Evolutionary conservation across 164 flowering plant species (phyloP).

Genomic region (Piper betle): DNA sequence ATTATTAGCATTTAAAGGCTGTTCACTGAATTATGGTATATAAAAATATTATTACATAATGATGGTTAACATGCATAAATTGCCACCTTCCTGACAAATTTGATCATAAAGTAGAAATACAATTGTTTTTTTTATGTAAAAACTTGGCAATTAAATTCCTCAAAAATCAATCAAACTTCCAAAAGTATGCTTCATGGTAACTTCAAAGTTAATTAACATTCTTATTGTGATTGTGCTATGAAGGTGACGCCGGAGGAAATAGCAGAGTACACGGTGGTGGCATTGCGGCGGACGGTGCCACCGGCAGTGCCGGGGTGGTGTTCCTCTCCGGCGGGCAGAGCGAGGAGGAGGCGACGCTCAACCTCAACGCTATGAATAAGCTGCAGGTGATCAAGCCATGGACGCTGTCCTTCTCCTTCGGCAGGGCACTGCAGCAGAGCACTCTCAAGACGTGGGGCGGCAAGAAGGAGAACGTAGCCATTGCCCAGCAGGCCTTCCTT

Average conservation of each 20-base stretch:
- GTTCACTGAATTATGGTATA: too few species aligned
- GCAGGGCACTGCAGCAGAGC: conserved; percentile 71
- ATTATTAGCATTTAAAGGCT: too few species aligned
- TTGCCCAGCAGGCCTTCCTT: conserved; percentile 53
- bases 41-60: too few species aligned
- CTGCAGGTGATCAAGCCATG: conserved; percentile 72
- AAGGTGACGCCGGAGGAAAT: conserved; percentile 58
- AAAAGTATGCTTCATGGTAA: not conserved
- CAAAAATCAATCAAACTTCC: too few species aligned
- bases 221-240: not conserved
- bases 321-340: conserved; percentile 79
- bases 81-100: too few species aligned
- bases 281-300: conserved; percentile 68
- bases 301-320: conserved; percentile 76
- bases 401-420: conserved; percentile 77
- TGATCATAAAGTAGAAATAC: too few species aligned
- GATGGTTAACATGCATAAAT: too few species aligned
- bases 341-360: conserved; percentile 73
- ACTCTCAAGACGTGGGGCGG: conserved; percentile 81
- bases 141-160: too few species aligned
- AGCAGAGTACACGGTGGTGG: conserved; percentile 66
- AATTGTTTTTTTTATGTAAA: too few species aligned
- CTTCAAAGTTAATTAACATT: not conserved
- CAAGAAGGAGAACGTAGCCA: conserved; percentile 53
- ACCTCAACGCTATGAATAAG: conserved; percentile 71